phyloP scores from a whole-genome alignment of 2,329 filamentous ascomycete genomes.

The Exophiala lecanii-corni region DNA sequence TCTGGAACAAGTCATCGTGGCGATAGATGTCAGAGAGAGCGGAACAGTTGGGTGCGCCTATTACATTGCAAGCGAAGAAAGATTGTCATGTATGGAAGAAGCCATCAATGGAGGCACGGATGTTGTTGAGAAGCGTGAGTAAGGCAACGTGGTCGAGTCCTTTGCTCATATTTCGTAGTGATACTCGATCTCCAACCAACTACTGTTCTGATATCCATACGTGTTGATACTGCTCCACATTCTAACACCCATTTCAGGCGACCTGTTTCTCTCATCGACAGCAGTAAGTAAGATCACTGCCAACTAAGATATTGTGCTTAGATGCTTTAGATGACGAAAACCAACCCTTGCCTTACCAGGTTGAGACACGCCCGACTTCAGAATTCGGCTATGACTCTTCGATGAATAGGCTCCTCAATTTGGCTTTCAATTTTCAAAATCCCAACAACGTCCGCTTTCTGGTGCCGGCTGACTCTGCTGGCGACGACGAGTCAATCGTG shows the following conservation, averaged over 20 bases:
- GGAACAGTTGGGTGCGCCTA: conserved; percentile 78
- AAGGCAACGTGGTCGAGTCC: conserved; percentile 12
- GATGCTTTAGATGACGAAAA: conserved; percentile 15
- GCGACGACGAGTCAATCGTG: conserved; percentile 37
- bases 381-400: conserved; percentile 69
- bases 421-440: conserved; percentile 42
- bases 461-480: conserved; percentile 55
- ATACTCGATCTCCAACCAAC: conserved; percentile 60
- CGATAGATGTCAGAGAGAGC: conserved; percentile 67
- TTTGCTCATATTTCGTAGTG: conserved; percentile 42
- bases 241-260: conserved; percentile 35
- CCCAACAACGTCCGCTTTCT: conserved; percentile 52
- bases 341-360: conserved; percentile 50
- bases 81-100: conserved; percentile 73
- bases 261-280: conserved; percentile 29
- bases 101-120: conserved; percentile 60
- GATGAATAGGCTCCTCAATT: conserved; percentile 59
- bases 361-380: conserved; percentile 64
- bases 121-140: conserved; percentile 54
- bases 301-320: background rate
- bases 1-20: conserved; percentile 70
- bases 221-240: conserved; percentile 44
- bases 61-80: conserved; percentile 66
- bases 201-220: conserved; percentile 53
- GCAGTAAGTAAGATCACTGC: conserved; percentile 27